These are phyloP conservation scores for Evernia prunastri DNA, from an alignment of 495 filamentous ascomycete species.

Conservation along the genomic window DNA sequence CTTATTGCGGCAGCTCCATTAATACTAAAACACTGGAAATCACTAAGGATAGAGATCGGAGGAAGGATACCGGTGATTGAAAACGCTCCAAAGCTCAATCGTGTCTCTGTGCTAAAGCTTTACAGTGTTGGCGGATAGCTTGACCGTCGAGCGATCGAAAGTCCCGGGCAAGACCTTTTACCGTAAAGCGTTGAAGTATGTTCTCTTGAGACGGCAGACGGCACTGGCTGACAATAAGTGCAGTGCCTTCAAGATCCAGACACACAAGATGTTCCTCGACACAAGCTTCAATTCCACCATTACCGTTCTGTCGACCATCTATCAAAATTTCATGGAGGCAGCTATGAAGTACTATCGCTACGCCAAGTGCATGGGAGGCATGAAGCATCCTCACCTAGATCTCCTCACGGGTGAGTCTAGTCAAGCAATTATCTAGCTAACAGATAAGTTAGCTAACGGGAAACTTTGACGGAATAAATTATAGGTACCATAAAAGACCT, in stretches of 20 bases:
- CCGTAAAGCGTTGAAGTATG: conserved; percentile 61
- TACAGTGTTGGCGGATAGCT: conserved; percentile 44
- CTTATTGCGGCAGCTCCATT: conserved; percentile 80
- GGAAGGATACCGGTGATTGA: conserved; percentile 39
- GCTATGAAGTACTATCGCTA: conserved; percentile 85
- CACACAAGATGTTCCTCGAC: conserved; percentile 85
- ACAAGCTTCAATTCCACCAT: conserved; percentile 64
- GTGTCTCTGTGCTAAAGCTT: conserved; percentile 22
- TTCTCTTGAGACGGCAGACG: neutral
- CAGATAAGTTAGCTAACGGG: neutral
- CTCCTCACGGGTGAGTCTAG: conserved; percentile 55
- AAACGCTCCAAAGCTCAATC: neutral
- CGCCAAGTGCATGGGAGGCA: conserved; percentile 50
- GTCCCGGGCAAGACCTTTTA: conserved; percentile 67
- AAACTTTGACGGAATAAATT: neutral
- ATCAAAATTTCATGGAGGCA: conserved; percentile 64
- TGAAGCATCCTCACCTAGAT: conserved; percentile 45
- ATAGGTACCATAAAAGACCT: conserved; percentile 60
- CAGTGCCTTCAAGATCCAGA: conserved; percentile 75
- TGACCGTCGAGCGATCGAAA: conserved; percentile 69
- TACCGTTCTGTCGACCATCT: conserved; percentile 66
- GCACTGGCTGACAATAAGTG: conserved; percentile 23
- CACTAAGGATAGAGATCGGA: conserved; percentile 50
- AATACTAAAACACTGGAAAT: conserved; percentile 72
- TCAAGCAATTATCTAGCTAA: neutral